Evolutionary conservation across 2,329 filamentous ascomycete species (phyloP).

Genomic region (Pestalotiopsis sp.): DNA sequence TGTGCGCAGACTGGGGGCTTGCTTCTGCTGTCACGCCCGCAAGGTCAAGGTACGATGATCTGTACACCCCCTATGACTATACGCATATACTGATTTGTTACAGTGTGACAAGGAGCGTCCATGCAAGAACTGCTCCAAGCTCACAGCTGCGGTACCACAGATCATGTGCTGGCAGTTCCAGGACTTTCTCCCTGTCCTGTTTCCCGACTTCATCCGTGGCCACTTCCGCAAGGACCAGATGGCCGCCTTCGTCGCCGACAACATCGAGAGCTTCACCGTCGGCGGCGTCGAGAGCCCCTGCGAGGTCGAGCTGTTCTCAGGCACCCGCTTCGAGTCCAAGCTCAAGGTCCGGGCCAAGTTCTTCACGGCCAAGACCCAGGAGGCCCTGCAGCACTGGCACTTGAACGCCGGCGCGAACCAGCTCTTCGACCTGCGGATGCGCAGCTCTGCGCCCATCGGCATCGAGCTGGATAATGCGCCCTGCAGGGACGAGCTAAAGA

Average conservation of each 20-base stretch:
- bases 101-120: conserved; percentile 55
- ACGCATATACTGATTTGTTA: background rate
- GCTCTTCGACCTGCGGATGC: conserved; percentile 41
- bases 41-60: conserved; percentile 47
- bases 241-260: conserved; percentile 48
- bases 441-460: conserved; percentile 51
- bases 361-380: conserved; percentile 50
- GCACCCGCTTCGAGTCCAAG: conserved; percentile 43
- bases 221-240: conserved; percentile 57
- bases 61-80: too few species aligned
- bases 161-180: conserved; percentile 62
- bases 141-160: conserved; percentile 51
- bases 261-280: conserved; percentile 47
- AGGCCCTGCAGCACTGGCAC: conserved; percentile 56
- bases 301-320: conserved; percentile 52
- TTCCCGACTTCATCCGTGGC: conserved; percentile 52
- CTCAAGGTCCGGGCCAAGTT: conserved; percentile 53
- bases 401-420: conserved; percentile 38
- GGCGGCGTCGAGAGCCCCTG: conserved; percentile 43
- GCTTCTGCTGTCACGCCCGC: conserved; percentile 62
- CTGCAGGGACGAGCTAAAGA: conserved; percentile 49
- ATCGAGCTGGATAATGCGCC: conserved; percentile 45
- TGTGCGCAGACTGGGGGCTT: conserved; percentile 57
- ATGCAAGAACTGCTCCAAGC: conserved; percentile 59
- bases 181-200: conserved; percentile 55